Conservation (phyloP, 495 filamentous ascomycete species). For the Aspergillus taichungensis region DNA sequence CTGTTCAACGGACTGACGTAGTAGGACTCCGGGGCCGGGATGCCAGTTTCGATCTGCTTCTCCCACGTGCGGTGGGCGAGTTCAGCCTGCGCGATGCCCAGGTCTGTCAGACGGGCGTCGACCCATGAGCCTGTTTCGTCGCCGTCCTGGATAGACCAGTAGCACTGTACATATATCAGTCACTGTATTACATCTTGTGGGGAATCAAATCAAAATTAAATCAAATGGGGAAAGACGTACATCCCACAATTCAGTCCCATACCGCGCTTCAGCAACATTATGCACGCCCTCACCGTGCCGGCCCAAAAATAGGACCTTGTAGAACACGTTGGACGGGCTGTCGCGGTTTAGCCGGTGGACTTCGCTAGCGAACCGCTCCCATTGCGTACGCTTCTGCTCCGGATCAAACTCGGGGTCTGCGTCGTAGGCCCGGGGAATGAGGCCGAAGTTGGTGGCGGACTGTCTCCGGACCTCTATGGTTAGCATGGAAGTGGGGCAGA, state of each 20-base stretch:
- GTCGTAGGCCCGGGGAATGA: slow-evolving; percentile 47
- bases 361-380: slow-evolving; percentile 52
- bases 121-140: slow-evolving; percentile 60
- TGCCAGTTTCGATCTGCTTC: slow-evolving; percentile 40
- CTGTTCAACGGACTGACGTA: slow-evolving; percentile 70
- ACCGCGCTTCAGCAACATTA: slow-evolving; percentile 55
- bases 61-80: slow-evolving; percentile 58
- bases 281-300: slow-evolving; percentile 69
- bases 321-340: slow-evolving; percentile 32
- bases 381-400: slow-evolving; percentile 44
- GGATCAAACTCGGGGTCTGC: slow-evolving; percentile 24
- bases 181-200: neutral
- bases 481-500: neutral
- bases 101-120: slow-evolving; percentile 59
- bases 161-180: slow-evolving; percentile 34
- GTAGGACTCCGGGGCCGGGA: slow-evolving; percentile 57
- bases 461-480: slow-evolving; percentile 1
- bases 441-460: slow-evolving; percentile 53
- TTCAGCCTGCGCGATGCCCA: slow-evolving; percentile 56
- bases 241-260: slow-evolving; percentile 61
- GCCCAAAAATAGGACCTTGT: slow-evolving; percentile 62
- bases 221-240: slow-evolving; percentile 18
- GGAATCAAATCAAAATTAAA: neutral
- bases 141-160: slow-evolving; percentile 67
- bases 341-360: slow-evolving; percentile 46